Percentiles rank a stretch among this genome's conserved stretches.
Evolutionary conservation across 768 basidiomycete species (phyloP).

Genomic region (Kwoniella shandongensis): DNA sequence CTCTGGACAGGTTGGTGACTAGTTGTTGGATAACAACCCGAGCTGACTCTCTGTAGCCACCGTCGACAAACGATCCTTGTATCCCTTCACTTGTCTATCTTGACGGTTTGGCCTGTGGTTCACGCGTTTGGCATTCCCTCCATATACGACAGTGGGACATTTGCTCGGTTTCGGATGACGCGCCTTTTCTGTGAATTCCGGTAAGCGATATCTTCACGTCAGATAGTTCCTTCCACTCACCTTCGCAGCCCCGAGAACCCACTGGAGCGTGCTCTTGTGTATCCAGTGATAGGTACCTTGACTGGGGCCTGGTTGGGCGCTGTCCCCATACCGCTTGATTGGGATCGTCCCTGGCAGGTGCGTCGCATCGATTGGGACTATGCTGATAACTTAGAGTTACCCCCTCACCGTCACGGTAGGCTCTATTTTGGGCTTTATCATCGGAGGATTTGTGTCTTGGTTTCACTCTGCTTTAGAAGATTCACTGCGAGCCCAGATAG

Average conservation of each 20-base stretch:
- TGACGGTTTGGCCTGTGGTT: slow-evolving; percentile 67
- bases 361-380: slow-evolving; percentile 33
- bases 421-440: slow-evolving; percentile 40
- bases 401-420: slow-evolving; percentile 40
- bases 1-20: slow-evolving; percentile 57
- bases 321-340: slow-evolving; percentile 86
- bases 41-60: slow-evolving; percentile 55
- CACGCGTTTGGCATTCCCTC: slow-evolving; percentile 69
- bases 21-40: background rate
- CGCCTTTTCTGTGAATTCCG: slow-evolving; percentile 76
- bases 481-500: slow-evolving; percentile 2
- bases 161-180: slow-evolving; percentile 68
- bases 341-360: slow-evolving; percentile 98
- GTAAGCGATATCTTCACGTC: no score
- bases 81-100: slow-evolving; percentile 66
- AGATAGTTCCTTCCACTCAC: no score
- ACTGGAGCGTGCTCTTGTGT: slow-evolving; percentile 74
- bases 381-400: slow-evolving; percentile 30
- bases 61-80: slow-evolving; percentile 66
- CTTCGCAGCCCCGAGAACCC: slow-evolving; percentile 57
- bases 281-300: slow-evolving; percentile 70
- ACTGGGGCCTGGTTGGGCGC: slow-evolving; percentile 78
- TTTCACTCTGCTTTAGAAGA: slow-evolving; percentile 24
- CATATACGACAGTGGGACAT: slow-evolving; percentile 56
- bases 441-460: slow-evolving; percentile 30